Base-by-base conservation (phyloP, 2,329 filamentous ascomycete species). In the Penicillium sp. region DNA sequence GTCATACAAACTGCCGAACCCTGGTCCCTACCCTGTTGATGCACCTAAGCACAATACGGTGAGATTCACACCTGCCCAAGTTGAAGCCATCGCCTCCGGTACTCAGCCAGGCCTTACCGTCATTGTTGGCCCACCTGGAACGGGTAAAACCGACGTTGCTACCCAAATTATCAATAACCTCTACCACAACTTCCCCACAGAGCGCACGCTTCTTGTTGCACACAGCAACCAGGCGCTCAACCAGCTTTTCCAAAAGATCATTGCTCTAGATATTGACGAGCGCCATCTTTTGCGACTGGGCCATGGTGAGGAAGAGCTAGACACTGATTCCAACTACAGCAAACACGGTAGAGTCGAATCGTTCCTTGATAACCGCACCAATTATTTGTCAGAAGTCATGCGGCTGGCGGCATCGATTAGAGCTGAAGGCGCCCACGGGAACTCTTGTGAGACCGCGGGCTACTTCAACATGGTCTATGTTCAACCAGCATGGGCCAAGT, bases 91-190 rank as follows among this genome's bases (percentile, higher is more conserved):
- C 68, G 87, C 90, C 58, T 97, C 93, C 41, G 95, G 95, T 21
- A 93, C 91, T 7, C 96, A 99, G 68, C 93, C 95, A 35, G 95
- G 96, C 21, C 82, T 99, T 51, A 97, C 93, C 1, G 85, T 99
- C 48, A 89, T 99, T 65, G 91, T 99, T 60, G 95, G 95, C 1
- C 95, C 95, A 53, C 95, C 95, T 8, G 95, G 95, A 53, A 99
- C 95, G 7, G 95, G 96, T 61, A 99, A 99, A 80, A 99, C 95
- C n/a, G 95, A 99, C 75, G 95, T 99, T 52, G 93, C 92, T 48
- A 97, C 93, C 5, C 95, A 99, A 74, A 96, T 98, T 72, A 99
- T 99, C 77, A 97, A 91, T 79, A 97, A 98, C 73, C 90, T 99
- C 66, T 99, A 99, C 71, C 93, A 98, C 79, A 96, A 98, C 76